Percentiles rank a stretch among this genome's conserved stretches.
Evolutionary conservation across 768 basidiomycete species (phyloP).

Genomic region (Trametes maxima): DNA sequence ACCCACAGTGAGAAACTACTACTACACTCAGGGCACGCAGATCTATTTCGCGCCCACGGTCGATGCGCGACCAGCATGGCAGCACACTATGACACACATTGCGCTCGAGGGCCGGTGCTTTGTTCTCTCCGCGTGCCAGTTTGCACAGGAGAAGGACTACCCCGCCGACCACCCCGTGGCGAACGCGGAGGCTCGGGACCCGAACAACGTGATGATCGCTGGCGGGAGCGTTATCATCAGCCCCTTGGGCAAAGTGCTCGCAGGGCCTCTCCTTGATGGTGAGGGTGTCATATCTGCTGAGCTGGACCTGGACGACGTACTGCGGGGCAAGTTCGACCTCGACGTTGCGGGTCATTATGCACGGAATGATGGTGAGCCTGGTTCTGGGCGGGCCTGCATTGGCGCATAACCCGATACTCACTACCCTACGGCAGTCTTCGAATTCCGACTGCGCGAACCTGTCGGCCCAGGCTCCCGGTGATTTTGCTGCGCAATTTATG

Average conservation of each 20-base stretch:
- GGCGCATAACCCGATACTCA: not conserved
- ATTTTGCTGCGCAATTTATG: not conserved
- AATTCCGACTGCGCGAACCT: constrained; percentile 18
- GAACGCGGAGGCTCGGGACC: constrained; percentile 39
- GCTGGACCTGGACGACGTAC: constrained; percentile 58
- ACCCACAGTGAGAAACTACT: constrained; percentile 53
- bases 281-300: constrained; percentile 61
- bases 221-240: constrained; percentile 64
- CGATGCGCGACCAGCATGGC: constrained; percentile 59
- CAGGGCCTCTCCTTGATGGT: constrained; percentile 54
- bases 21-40: constrained; percentile 60
- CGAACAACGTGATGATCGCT: constrained; percentile 57
- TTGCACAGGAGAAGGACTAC: constrained; percentile 55
- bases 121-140: constrained; percentile 66
- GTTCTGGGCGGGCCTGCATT: not conserved
- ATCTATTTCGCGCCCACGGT: constrained; percentile 71
- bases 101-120: constrained; percentile 72
- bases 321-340: constrained; percentile 62
- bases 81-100: constrained; percentile 60
- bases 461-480: not conserved
- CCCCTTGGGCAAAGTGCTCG: constrained; percentile 58
- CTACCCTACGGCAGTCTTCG: constrained; percentile 19
- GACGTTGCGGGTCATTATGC: constrained; percentile 67
- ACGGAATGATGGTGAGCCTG: constrained; percentile 52
- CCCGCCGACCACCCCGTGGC: constrained; percentile 49